Evolutionary conservation across 1,284 basidiomycete species (phyloP).

Genomic region (Xerocomus minutiporus): DNA sequence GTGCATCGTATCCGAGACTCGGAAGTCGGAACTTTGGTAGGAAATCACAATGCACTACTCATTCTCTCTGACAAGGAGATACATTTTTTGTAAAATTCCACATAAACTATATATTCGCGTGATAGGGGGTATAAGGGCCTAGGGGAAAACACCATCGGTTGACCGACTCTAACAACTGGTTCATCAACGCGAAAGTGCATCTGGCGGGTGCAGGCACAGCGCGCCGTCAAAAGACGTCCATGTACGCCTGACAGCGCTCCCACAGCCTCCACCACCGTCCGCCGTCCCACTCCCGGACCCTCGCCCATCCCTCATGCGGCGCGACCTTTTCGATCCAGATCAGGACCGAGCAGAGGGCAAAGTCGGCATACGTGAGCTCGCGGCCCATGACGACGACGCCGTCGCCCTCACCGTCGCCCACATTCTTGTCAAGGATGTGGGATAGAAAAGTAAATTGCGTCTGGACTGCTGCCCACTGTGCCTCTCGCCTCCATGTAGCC

Average conservation of each 20-base stretch:
- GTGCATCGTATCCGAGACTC: neutral
- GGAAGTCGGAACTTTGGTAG: neutral
- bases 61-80: neutral
- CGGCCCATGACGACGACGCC: constrained; percentile 62
- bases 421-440: constrained; percentile 60
- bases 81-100: neutral
- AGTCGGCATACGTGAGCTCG: constrained; percentile 66
- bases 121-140: neutral
- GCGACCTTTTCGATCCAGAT: constrained; percentile 68
- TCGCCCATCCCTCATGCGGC: constrained; percentile 61
- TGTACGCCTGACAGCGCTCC: constrained; percentile 56
- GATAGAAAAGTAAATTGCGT: constrained; percentile 65
- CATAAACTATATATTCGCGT: neutral
- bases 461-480: constrained; percentile 58
- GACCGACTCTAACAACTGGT: no score
- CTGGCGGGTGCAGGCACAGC: neutral
- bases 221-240: constrained; percentile 47
- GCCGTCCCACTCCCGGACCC: constrained; percentile 57
- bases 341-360: constrained; percentile 62
- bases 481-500: constrained; percentile 46
- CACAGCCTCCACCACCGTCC: constrained; percentile 58
- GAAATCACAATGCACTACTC: neutral
- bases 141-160: no score
- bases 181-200: no score
- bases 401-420: constrained; percentile 48